Evolutionary conservation across 2,329 filamentous ascomycete genomes (phyloP), one percentile per base, ranked within the genome.

Genomic region (Fragosphaeria purpurea): DNA sequence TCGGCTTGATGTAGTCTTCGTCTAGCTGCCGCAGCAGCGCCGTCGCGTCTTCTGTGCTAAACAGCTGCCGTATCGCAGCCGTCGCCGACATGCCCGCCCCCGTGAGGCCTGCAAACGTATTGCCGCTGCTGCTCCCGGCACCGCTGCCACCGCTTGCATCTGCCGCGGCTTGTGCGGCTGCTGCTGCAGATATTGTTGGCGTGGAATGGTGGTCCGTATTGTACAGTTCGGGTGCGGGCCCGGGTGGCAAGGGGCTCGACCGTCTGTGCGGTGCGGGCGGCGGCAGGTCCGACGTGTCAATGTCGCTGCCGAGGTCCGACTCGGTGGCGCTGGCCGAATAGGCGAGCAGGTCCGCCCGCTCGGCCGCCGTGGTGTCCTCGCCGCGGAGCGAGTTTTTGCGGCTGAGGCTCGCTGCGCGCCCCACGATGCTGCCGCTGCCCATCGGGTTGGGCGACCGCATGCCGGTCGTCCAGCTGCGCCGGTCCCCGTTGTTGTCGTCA

Each of bases 21-120:
- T 98, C 93, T 53, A 98, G 72, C 68, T 95, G 90, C 58, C 83
- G 83, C 67, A 98, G 95, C 69, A 94, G 80, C 44, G 86, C 88
- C 8, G 87, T 86, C 43, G 94, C 89, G 64, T 98, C 93, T 47
- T 95, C 88, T 1, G 85, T 79, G 12, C 85, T 86, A 58, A 95
- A 82, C 7, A 98, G 72, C 62, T 91, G 86, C 51, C 83, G 82
- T 52, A 96, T 81, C 0, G 89, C 86, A 34, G 82, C 85, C 22
- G 82, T 78, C 9, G 87, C 87, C 33, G 80, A 86, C n/a, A 88
- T 70, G 41, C 76, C 69, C 30, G 35, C 41, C 2, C 10, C 43
- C 1, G 13, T 30, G 13, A 46, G 31, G 4, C 22, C 44, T 11
- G 30, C 35, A 22, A 8, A n/a, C 32, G n/a, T 40, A 22, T 9